Evolutionary conservation across 352 stramenopile genomes (phyloP).

Genomic region (Peronospora tabacina): DNA sequence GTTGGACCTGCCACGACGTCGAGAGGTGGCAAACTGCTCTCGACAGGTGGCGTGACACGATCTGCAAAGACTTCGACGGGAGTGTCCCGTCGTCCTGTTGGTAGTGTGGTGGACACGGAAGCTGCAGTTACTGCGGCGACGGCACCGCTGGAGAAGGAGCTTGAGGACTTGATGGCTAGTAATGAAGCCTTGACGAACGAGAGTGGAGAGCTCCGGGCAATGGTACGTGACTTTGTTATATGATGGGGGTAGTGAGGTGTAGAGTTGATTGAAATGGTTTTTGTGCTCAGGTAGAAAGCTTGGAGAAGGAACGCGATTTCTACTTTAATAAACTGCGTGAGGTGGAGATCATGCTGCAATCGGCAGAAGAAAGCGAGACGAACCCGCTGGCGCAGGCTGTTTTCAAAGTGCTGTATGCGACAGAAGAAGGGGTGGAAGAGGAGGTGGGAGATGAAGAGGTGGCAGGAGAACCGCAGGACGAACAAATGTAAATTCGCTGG

Average conservation of each 20-base stretch:
- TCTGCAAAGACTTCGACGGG: constrained; percentile 19
- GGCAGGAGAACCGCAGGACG: constrained; percentile 41
- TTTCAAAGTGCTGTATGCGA: constrained; percentile 84
- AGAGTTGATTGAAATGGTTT: constrained; percentile 1
- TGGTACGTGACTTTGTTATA: constrained; percentile 32
- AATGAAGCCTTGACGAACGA: constrained; percentile 75
- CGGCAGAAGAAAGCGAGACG: constrained; percentile 44
- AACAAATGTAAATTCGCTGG: constrained; percentile 35
- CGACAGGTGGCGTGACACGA: constrained; percentile 19
- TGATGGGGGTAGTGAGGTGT: not conserved
- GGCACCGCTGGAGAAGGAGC: constrained; percentile 53
- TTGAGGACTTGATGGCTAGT: constrained; percentile 58
- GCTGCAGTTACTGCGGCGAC: constrained; percentile 29
- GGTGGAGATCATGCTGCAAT: constrained; percentile 94
- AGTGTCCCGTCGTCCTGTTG: constrained; percentile 28
- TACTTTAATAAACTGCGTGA: constrained; percentile 99
- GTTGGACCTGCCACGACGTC: constrained; percentile 25
- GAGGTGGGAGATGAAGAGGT: constrained; percentile 38
- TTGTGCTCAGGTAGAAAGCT: constrained; percentile 62
- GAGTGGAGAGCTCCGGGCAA: constrained; percentile 60
- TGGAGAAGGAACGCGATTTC: constrained; percentile 96
- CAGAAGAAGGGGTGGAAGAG: constrained; percentile 48
- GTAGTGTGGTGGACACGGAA: constrained; percentile 24
- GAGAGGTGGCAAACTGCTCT: constrained; percentile 34
- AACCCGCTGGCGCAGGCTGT: constrained; percentile 59